Evolutionary conservation across 2,329 filamentous ascomycete species (phyloP), one percentile per base, ranked within the genome.

Genomic region (Raffaelea deltoideospora): DNA sequence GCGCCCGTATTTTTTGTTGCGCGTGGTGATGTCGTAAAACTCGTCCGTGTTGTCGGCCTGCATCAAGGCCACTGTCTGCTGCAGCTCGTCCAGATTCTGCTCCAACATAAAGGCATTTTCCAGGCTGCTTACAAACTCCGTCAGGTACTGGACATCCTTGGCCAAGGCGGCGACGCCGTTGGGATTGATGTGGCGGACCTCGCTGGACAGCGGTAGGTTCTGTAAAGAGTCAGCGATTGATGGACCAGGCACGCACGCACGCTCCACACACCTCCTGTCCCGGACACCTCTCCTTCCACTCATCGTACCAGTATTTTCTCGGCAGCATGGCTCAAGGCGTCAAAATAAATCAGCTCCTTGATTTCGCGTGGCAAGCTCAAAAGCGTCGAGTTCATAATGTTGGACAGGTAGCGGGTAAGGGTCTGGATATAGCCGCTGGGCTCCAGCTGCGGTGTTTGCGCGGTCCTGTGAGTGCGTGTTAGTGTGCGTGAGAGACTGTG

Each of bases 321-420:
- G 4, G 84, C 79, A 2, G 90, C 86, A 56, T 98, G 90, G 38
- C 78, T 86, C 26, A 98, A 69, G 0, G 90, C 90, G 53, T 96
- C 90, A 52, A 94, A 95, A 60, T 98, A 96, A 48, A 98, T 94
- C 38, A 95, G 75, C 54, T 94, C 86, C 54, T 96, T 96, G 57
- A 98, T 95, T 50, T 93, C 84, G 22, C 85, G 77, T 0, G 92
- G 90, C n/a, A 98, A 64, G 1, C 87, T 88, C 3, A 98, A 69
- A 5, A 98, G 68, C 0, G 92, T 94, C 1, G 84, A 90, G 52
- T 79, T 87, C 86, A 96, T 96, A 53, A 95, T 96, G 53, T 93
- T 94, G 22, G 80, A 83, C 17, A 98, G 66, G 53, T 96, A 98
- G 11, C 79, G 74, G 1, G 88, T 98, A 42, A 98, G 63, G 5